Conservation (phyloP, 2,329 filamentous ascomycete species). For the Gaeumannomyces tritici region DNA sequence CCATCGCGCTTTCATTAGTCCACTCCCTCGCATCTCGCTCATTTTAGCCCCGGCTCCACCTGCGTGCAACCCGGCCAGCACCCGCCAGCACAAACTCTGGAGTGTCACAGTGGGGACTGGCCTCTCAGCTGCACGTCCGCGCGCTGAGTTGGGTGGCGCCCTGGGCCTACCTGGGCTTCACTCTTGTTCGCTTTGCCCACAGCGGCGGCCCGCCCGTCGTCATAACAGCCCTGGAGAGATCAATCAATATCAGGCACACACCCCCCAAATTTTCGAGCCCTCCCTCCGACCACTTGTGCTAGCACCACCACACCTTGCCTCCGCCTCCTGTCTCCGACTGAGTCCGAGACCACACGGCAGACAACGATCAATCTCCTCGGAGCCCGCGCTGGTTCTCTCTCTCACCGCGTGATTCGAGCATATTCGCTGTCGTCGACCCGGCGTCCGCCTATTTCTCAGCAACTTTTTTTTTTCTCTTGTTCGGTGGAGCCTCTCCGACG, state of each 20-base stretch:
- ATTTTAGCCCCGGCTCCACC: not conserved
- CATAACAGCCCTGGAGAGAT: not conserved
- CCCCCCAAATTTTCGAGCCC: not conserved
- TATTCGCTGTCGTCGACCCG: not conserved
- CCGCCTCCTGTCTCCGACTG: not conserved
- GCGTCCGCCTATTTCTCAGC: not conserved
- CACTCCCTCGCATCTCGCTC: not conserved
- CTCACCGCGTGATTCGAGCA: not conserved
- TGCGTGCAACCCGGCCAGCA: not conserved
- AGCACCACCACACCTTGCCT: not conserved
- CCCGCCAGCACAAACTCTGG: not conserved
- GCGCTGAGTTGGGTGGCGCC: not conserved
- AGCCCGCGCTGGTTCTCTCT: not conserved
- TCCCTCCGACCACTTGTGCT: not conserved
- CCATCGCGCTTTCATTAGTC: not conserved
- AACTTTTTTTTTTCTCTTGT: not conserved
- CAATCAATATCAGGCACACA: not conserved
- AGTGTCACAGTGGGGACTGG: not conserved
- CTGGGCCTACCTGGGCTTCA: not conserved
- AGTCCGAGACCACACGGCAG: not conserved
- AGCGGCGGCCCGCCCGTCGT: not conserved
- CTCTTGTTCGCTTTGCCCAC: not conserved
- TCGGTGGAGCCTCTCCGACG: not conserved
- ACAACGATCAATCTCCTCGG: not conserved
- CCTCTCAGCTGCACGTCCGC: not conserved